Evolutionary conservation across 768 basidiomycete species (phyloP), one percentile per base, ranked within the genome.

Genomic region (Lactarius deliciosus): DNA sequence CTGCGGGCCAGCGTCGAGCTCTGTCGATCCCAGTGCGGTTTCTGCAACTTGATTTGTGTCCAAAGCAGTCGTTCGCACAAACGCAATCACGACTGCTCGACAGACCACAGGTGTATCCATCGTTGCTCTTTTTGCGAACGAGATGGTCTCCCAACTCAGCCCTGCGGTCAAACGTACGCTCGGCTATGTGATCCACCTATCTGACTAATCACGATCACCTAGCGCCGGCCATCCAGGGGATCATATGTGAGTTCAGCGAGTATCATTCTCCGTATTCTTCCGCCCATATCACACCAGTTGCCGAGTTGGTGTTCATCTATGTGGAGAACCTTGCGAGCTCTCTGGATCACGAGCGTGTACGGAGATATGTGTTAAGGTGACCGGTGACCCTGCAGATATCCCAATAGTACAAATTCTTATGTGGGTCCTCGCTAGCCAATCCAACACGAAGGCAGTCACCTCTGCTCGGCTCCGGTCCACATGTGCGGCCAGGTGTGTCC

Each of bases 401-500:
- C 69, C 70, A 9, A 81, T 54, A 5, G 7, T 15, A 5, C 11
- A 2, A 3, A n/a, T 13, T n/a, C 18, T 9, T 2, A 50, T 22
- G 40, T 10, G 1, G 1, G 1, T 25, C 11, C 2, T 3, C 5
- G 8, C 6, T 9, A 30, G 43, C 13, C 45, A 34, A 40, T 5
- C 2, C 30, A 55, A 4, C 57, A 58, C 38, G 85, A 80, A 2
- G 78, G 77, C 0, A 80, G 79, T 6, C 86, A 88, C 69, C 63
- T 81, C 60, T 88, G 86, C 69, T 79, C 84, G 0, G 83, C 85
- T 5, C 74, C 75, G 18, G 70, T 79, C 1, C 86, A 88, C 66
- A 80, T 79, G 36, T 88, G 86, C 62, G 86, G 85, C n/a, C 74
- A 80, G 79, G 86, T 82, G 64, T 6, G 57, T 58, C 6, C 11